Base-by-base conservation (phyloP, 192 early-diverging fungal species). In the Rhizoclosmatium globosum region DNA sequence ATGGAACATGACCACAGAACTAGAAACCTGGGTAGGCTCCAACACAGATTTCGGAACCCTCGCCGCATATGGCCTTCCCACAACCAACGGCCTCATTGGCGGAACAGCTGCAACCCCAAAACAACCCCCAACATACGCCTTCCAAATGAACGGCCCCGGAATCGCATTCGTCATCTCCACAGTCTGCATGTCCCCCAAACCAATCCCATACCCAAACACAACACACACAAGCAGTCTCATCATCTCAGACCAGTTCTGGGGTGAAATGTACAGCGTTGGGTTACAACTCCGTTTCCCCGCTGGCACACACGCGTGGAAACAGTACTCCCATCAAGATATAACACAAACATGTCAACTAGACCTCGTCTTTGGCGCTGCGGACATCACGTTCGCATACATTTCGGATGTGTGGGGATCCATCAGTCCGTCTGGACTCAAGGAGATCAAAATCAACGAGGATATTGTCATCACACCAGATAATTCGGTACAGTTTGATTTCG, bases 111-210 rank as follows among this genome's bases (percentile, higher is more conserved):
- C 70, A 3, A 17, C 6, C 4, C 70, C 70, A 19, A 57, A 57
- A 11, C 3, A 13, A 4, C 6, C 70, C 9, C 70, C 70, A 31
- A 17, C 47, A 3, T 6, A 4, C 7, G 7, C 7, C 13, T 71
- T 71, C 39, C 23, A 48, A 47, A 57, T 71, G 53, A 15, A 71
- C 48, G 70, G 70, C 19, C 17, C 11, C 39, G 70, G 70, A 39
- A 19, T 71, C 47, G 70, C 19, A 4, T 71, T 21, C 53, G 19
- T 41, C 15, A 57, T 71, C 41, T 3, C 48, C 17, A 57, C 53
- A 4, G 39, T 23, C 3, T 71, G 70, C 70, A 15, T 4, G 7
- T 19, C 4, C 6, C n/a, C 47, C 4, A 68, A 9, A 6, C 6
- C 31, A 6, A 38, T 6, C 31, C 67, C 11, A 3, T 4, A 4